A percentile compares a stretch with the other conserved stretches of the same genome.
Conservation (phyloP, 2,329 filamentous ascomycete genomes). For the Pyricularia sp. region DNA sequence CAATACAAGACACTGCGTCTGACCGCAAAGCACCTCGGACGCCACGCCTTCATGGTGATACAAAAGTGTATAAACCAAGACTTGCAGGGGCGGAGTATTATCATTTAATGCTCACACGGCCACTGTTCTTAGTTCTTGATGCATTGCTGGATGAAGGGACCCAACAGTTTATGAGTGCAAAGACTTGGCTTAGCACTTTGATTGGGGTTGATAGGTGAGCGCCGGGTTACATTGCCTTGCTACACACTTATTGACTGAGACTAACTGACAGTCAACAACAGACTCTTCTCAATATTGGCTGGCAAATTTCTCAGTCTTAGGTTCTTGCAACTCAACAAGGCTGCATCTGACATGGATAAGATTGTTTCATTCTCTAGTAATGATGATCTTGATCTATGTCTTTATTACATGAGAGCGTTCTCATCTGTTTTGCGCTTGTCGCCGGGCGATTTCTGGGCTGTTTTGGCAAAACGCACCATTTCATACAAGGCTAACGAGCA, state of each 20-base stretch:
- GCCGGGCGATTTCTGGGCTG: constrained; percentile 56
- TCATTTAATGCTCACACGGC: constrained; percentile 64
- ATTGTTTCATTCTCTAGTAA: constrained; percentile 20
- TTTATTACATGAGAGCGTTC: constrained; percentile 66
- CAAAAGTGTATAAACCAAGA: constrained; percentile 17
- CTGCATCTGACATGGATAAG: constrained; percentile 21
- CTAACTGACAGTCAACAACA: constrained; percentile 14
- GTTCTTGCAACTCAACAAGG: constrained; percentile 29
- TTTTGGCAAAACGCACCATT: constrained; percentile 50
- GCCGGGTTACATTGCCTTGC: not conserved
- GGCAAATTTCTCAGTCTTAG: constrained; percentile 41
- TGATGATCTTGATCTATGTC: constrained; percentile 61
- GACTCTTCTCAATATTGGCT: constrained; percentile 48
- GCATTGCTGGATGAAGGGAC: constrained; percentile 58
- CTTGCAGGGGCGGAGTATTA: constrained; percentile 48
- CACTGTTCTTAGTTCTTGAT: constrained; percentile 72
- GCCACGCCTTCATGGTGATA: constrained; percentile 19
- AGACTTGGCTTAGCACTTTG: constrained; percentile 64
- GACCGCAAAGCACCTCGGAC: constrained; percentile 38
- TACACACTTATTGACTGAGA: constrained; percentile 10
- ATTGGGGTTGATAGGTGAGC: constrained; percentile 49
- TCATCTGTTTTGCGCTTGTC: constrained; percentile 59
- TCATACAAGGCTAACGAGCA: constrained; percentile 10
- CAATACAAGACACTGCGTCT: constrained; percentile 43
- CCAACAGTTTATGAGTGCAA: constrained; percentile 63